phyloP scores from a whole-genome alignment of 306 rosid species.

The Rosa rugosa region DNA sequence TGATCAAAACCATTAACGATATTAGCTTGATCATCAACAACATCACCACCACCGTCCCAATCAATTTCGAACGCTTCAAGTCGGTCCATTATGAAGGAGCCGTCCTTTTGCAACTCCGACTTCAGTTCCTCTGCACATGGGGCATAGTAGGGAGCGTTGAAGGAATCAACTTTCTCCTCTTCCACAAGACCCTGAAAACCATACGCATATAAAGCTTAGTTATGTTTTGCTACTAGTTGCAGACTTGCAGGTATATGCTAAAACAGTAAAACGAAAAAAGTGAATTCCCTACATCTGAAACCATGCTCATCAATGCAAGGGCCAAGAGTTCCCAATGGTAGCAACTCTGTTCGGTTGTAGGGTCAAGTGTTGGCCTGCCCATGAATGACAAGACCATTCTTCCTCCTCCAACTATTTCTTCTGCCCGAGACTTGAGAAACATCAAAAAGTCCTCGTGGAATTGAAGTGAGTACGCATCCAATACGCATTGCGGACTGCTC shows the following conservation, averaged over 20 bases:
- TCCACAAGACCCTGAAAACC: slow-evolving; percentile 47
- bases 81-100: slow-evolving; percentile 52
- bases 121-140: slow-evolving; percentile 58
- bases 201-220: neutral
- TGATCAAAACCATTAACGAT: neutral
- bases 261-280: neutral
- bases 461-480: slow-evolving; percentile 59
- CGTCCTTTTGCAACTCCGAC: slow-evolving; percentile 49
- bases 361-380: slow-evolving; percentile 55
- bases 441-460: slow-evolving; percentile 47
- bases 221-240: neutral
- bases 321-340: slow-evolving; percentile 74
- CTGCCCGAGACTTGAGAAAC: slow-evolving; percentile 55
- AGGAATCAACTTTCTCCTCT: slow-evolving; percentile 65
- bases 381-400: slow-evolving; percentile 65
- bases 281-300: slow-evolving; percentile 40
- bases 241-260: neutral
- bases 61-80: slow-evolving; percentile 43
- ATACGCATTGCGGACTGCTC: slow-evolving; percentile 54
- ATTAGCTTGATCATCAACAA: neutral
- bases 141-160: slow-evolving; percentile 78
- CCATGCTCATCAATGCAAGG: slow-evolving; percentile 54
- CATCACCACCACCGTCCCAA: slow-evolving; percentile 46
- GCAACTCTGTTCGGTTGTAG: slow-evolving; percentile 43
- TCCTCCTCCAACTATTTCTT: slow-evolving; percentile 50